These are phyloP conservation scores for Xerocomellus amylosporus DNA, from an alignment of 768 basidiomycete genomes.

Conservation along the genomic window DNA sequence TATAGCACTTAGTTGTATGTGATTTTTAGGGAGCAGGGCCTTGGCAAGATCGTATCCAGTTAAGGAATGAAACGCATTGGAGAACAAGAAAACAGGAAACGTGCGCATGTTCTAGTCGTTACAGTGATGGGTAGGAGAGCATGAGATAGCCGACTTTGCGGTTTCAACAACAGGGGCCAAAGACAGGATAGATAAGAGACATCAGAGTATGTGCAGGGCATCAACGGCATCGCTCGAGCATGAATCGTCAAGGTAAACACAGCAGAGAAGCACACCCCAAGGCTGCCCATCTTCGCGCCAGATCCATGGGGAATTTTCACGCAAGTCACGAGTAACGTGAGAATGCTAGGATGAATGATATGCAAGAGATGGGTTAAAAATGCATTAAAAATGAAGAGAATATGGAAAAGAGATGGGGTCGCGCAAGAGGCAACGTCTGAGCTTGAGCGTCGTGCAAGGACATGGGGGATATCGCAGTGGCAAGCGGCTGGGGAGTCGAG, in stretches of 20 bases:
- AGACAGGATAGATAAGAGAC: constrained; percentile 6
- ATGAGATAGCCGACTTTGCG: constrained; percentile 21
- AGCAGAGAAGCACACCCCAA: constrained; percentile 12
- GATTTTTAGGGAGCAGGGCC: constrained; percentile 16
- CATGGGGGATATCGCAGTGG: constrained; percentile 15
- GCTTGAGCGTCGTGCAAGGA: constrained; percentile 21
- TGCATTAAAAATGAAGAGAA: constrained; percentile 29
- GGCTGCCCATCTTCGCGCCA: constrained; percentile 12
- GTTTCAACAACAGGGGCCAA: constrained; percentile 16
- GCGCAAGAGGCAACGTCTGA: constrained; percentile 30
- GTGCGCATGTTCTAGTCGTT: constrained; percentile 71
- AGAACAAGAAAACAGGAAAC: constrained; percentile 36
- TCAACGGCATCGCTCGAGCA: constrained; percentile 28
- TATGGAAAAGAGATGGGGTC: constrained; percentile 29
- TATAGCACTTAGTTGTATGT: constrained; percentile 15
- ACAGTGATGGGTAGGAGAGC: constrained; percentile 39
- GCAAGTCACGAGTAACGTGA: constrained; percentile 19
- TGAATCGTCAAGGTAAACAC: constrained; percentile 24
- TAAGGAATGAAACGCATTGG: constrained; percentile 32
- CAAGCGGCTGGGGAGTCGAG: constrained; percentile 18
- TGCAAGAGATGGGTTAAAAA: constrained; percentile 35
- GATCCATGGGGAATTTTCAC: constrained; percentile 22
- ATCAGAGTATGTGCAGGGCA: constrained; percentile 18
- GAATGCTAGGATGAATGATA: constrained; percentile 28
- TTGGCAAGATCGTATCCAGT: constrained; percentile 33